Base-by-base conservation (phyloP, 1,284 basidiomycete genomes). In the Trametes versicolor region DNA sequence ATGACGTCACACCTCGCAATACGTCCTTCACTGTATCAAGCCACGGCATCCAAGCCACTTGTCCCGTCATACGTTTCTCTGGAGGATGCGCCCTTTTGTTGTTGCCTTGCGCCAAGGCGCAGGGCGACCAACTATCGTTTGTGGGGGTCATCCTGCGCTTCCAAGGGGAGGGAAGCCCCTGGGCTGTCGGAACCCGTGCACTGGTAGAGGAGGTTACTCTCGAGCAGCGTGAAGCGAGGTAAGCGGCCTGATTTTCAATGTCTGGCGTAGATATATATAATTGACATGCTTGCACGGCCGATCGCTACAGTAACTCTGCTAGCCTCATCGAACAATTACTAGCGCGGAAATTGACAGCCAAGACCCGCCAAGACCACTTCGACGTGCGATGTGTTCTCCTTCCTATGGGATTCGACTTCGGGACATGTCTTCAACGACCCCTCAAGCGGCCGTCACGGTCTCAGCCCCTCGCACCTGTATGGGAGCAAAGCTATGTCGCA, bases 401-500 rank as follows among this genome's bases (percentile, higher is more conserved):
- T 19, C 57, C 57, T 8, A 12, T 41, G 8, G 57, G 57, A 3
- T 58, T 58, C 57, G 48, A 51, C 48, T 58, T 58, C 27, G 17
- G 21, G 7, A 21, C 12, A 2, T 58, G 57, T 36, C 19, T 58
- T 5, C 57, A 58, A 19, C 47, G 57, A 1, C 57, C 48, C 4
- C 48, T 58, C 19, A 45, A 34, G 8, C 21, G n/a, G 8, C 13
- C 4, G 9, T n/a, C n/a, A n/a, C n/a, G n/a, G n/a, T 32, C 12
- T 19, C 23, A n/a, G 5, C 48, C 21, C 27, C 23, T 41, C 2
- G 4, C 17, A 9, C 48, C 57, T 10, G 51, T 5, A 17, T 58
- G 57, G 57, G 49, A 58, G 48, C 32, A 36, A 25, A n/a, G 15
- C 27, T 58, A 51, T 23, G 32, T 58, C 47, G 57, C 57, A 7